Evolutionary conservation across 176 grass and related monocot genomes (phyloP).

Genomic region (Thalia dealbata): DNA sequence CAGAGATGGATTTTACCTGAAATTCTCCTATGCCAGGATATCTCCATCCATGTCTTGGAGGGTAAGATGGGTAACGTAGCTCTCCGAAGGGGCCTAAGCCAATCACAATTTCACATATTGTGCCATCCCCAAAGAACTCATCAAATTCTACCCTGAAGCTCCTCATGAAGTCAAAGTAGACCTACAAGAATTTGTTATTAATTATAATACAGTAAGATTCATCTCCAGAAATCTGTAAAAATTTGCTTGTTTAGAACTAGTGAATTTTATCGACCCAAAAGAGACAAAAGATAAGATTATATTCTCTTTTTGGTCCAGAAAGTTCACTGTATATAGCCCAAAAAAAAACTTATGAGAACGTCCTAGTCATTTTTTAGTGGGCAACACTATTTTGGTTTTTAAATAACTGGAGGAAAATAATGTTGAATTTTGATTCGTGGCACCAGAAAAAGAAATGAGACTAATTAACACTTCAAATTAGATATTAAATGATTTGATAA

Average conservation of each 20-base stretch:
- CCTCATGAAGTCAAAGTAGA: constrained; percentile 98
- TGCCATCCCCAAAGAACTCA: constrained; percentile 68
- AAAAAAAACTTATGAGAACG: background rate
- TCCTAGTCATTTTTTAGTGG: background rate
- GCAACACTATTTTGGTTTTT: background rate
- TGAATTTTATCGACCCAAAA: background rate
- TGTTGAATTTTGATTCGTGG: background rate
- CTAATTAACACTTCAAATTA: background rate
- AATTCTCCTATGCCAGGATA: constrained; percentile 96
- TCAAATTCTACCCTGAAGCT: constrained; percentile 82
- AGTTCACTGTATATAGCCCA: no score
- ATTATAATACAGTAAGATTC: background rate
- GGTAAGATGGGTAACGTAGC: constrained; percentile 77
- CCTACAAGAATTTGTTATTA: constrained; percentile 28
- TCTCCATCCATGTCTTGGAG: constrained; percentile 69
- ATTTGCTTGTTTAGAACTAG: background rate
- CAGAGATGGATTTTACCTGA: constrained; percentile 42
- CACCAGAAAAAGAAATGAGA: background rate
- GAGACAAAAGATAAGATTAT: no score
- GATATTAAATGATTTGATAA: background rate
- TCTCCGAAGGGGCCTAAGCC: constrained; percentile 89
- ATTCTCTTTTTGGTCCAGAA: no score
- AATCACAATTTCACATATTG: constrained; percentile 76
- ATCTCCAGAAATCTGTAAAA: background rate
- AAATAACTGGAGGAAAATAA: background rate